Percentiles rank a stretch among this genome's conserved stretches.
phyloP scores from a whole-genome alignment of 1,284 basidiomycete species.

The Malassezia sympodialis region DNA sequence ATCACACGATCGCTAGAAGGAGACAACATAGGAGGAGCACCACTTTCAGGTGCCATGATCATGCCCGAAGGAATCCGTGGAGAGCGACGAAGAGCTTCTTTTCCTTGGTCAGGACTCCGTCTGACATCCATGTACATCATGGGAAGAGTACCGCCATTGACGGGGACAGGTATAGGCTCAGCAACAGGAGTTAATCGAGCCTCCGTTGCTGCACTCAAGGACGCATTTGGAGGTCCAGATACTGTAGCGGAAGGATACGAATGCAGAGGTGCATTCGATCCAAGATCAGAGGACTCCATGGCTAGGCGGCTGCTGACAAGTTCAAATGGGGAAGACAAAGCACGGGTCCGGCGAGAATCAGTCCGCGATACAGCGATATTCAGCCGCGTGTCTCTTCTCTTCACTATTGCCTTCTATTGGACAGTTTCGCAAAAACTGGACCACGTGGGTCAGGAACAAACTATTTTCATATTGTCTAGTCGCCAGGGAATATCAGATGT shows the following conservation, averaged over 20 bases:
- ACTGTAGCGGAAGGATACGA: neutral
- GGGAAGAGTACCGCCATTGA: neutral
- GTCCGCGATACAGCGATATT: neutral
- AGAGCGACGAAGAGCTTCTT: neutral
- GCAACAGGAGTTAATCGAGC: neutral
- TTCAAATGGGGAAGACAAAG: neutral
- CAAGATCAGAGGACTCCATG: neutral
- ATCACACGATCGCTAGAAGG: conserved; percentile 1
- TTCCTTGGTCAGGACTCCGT: neutral
- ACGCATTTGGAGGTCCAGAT: neutral
- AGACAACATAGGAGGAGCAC: neutral
- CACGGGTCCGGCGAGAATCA: neutral
- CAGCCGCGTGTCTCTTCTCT: neutral
- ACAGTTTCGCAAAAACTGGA: neutral
- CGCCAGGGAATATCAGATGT: neutral
- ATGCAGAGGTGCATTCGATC: neutral
- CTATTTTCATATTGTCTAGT: neutral
- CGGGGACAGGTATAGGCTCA: neutral
- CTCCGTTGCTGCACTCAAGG: neutral
- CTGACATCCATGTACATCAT: conserved; percentile 5
- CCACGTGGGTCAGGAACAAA: neutral
- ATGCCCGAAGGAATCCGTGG: neutral
- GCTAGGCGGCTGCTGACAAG: neutral
- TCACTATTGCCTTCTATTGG: neutral
- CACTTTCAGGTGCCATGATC: neutral